Evolutionary conservation across 75 land plant species (phyloP), one percentile per base, ranked within the genome.

Genomic region (Azolla pinnata): DNA sequence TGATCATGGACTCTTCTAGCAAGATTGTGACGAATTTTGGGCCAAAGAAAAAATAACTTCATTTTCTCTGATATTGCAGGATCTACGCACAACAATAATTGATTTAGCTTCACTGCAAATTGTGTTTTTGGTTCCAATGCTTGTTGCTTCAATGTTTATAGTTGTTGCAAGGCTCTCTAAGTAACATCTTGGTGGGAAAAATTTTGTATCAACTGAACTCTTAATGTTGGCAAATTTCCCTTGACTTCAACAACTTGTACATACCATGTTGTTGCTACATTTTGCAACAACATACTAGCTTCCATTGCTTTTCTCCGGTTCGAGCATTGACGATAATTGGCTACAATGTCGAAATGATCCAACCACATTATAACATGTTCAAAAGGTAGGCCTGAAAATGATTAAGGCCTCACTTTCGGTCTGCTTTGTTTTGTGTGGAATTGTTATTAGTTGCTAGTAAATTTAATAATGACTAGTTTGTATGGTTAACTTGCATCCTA

Each of bases 101-200:
- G 50, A 47, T 47, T 16, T 7, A 47, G 19, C 18, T 47, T 47
- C 7, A 47, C 50, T 47, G 18, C 50, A 47, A 47, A 47, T 20
- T 47, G 50, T 9, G 50, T 20, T 12, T 12, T 47, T 9, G 50
- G 50, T 47, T 47, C 20, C 4, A 12, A 3, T 47, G 50, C 4
- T 20, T 18, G 7, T 18, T 47, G 18, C 4, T 20, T 12, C 4
- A 47, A 20, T 16, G 7, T 18, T 3, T 47, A 3, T 47, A 47
- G 19, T 20, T 47, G 20, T 47, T 47, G 50, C 3, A 47, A 20
- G 10, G 50, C 18, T 16, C 20, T 16, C 19, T 47, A 20, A 9
- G 50, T 47, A 3, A 47, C 19, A 20, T 47, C 19, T 20, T 47
- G 50, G 7, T 47, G 50, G 50, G 50, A 3, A 18, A 47, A 47